Evolutionary conservation across 2,329 filamentous ascomycete genomes (phyloP).

Genomic region (Trichophyton schoenleinii): DNA sequence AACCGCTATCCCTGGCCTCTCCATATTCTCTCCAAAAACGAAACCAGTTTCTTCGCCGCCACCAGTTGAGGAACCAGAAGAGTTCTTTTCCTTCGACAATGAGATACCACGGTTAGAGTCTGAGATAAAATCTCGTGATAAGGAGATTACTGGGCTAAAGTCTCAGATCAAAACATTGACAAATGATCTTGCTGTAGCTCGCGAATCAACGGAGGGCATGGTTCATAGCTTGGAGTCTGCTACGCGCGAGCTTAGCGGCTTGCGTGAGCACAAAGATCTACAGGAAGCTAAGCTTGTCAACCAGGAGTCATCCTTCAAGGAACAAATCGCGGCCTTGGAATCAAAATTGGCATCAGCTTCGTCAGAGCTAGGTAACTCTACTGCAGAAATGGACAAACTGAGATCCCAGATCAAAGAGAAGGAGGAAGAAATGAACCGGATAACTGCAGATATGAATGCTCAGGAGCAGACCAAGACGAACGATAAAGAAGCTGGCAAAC

Average conservation of each 20-base stretch:
- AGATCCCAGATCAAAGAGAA: constrained; percentile 31
- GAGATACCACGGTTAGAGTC: constrained; percentile 72
- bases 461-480: constrained; percentile 21
- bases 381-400: constrained; percentile 23
- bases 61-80: constrained; percentile 39
- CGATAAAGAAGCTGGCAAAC: constrained; percentile 38
- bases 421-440: constrained; percentile 26
- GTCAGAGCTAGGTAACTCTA: constrained; percentile 20
- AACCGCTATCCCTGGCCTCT: constrained; percentile 23
- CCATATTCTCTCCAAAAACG: constrained; percentile 28
- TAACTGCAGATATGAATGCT: constrained; percentile 13
- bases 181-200: constrained; percentile 56
- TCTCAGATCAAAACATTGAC: constrained; percentile 55
- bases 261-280: constrained; percentile 42
- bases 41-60: constrained; percentile 23
- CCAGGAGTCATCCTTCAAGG: constrained; percentile 30
- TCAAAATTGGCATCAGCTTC: constrained; percentile 24
- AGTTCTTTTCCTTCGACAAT: constrained; percentile 86
- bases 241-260: constrained; percentile 48
- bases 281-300: constrained; percentile 37
- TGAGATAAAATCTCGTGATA: constrained; percentile 56
- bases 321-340: constrained; percentile 33
- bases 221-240: constrained; percentile 54
- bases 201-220: constrained; percentile 57
- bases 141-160: constrained; percentile 59